Base-by-base conservation (phyloP, 768 basidiomycete species). In the Lactarius indigo region DNA sequence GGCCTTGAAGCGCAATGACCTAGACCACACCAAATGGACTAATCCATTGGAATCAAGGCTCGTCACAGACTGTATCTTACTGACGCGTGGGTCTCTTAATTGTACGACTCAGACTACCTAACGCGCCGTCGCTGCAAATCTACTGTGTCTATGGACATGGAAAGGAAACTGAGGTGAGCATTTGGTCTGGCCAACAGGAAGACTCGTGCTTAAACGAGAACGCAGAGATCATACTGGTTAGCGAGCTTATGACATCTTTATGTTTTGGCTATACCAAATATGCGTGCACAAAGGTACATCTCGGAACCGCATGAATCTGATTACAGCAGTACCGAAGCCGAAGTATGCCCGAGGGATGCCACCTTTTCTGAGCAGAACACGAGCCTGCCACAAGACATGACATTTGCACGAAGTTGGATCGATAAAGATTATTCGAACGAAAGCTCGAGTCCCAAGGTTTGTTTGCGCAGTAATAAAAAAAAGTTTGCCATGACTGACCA, bases 61-160 rank as follows among this genome's bases (percentile, higher is more conserved):
- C 42, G 58, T 50, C 23, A 28, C 41, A n/a, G n/a, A n/a, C 35
- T 3, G 71, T 13, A 58, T 54, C 5, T 0, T 28, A 13, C 37
- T 7, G n/a, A 41, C 31, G 39, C 37, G n/a, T 41, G 39, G 20
- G 57, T 41, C 20, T 37, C 64, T n/a, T 42, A 57, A 54, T 10
- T 63, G 8, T 23, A 26, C n/a, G 23, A 30, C 20, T 18, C 61
- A 92, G 92, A 70, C 79, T 99, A 20, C 96, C 96, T 1, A 77
- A 87, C 57, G 97, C 97, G 0, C 95, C 96, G 1, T 90, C 89
- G 5, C 90, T 97, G 88, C 92, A 89, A 73, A 88, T 96, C 33
- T 91, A 88, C 75, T 98, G 96, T 69, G 85, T 95, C 2, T 98
- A 98, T 78, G 96, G 96, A 0, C 89, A 93, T 70, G 96, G 96